Base-by-base conservation (phyloP, 352 stramenopile species). In the Lagenidium giganteum region DNA sequence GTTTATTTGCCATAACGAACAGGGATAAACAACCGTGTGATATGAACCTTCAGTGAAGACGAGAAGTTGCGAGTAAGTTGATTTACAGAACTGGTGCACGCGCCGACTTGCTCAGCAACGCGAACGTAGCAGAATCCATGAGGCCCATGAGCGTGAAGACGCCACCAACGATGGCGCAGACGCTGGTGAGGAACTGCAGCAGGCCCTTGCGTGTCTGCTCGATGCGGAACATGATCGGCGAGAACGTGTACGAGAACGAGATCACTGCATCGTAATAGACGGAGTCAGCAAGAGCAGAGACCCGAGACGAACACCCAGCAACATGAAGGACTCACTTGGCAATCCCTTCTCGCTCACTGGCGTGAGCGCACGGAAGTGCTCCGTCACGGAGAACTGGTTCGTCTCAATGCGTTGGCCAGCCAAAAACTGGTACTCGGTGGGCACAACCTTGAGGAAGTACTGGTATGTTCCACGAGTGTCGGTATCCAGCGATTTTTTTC, bases 351-450 rank as follows among this genome's bases (percentile, higher is more conserved):
- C 70, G 42, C 42, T 96, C 63, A 80, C 93, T 69, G 63, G 84
- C 24, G 78, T 85, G 39, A 85, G 67, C 56, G 75, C 51, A 18
- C 57, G 62, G 42, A 98, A 85, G 68, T 98, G 92, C 56, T 98
- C 91, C 14, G 95, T 98, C 7, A 96, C 95, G 9, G 79, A 96
- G 68, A 97, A 98, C 72, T 99, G 95, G 64, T 98, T 98, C 14
- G 85, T 96, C 40, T 81, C 66, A 47, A 97, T 91, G 11, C 64
- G 72, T 3, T 64, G 72, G 14, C 87, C 85, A 20, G 93, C 90
- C 13, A 97, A 56, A 36, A 87, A 88, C 34, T 64, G 79, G 58
- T 98, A 98, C 36, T 86, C 66, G 4, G 96, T 99, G 21, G 96
- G 95, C 16, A 99, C 93, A 31, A 99, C 80, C 66, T 86, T 83